Base-by-base conservation (phyloP, 345 rosid species). In the Clarkia xantiana region DNA sequence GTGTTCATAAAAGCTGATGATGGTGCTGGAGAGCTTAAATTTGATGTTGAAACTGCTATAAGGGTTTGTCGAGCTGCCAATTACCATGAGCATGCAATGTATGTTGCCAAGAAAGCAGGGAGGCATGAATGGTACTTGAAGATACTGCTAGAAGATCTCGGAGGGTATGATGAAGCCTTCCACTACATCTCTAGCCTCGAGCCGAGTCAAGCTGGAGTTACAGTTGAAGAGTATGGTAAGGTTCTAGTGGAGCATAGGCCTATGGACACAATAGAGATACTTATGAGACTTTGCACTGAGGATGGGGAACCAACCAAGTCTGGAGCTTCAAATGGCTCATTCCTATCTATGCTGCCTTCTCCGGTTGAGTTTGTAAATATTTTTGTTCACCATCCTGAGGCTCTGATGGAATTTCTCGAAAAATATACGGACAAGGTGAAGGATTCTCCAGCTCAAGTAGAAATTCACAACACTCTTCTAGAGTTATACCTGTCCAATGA, bases 21-120 rank as follows among this genome's bases (percentile, higher is more conserved):
- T 61, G 81, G 87, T 40, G 76, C 57, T 25, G 98, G 94, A 39
- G 98, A 91, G 62, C 90, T 84, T 55, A 86, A 84, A 64, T 91
- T 91, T 50, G 98, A 91, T 52, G 94, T 86, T 51, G 98, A 91
- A 68, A 91, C 98, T 54, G 98, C 98, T 51, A 86, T 91, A 59
- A 76, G 93, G 77, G 98, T 91, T 52, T 91, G 98, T 45, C 96
- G 94, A 46, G 89, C 96, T 52, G 94, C 98, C 60, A 91, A 84
- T 60, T 91, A 86, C 72, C 96, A 91, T 20, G 96, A 86, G 69
- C 98, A 91, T 59, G 96, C 98, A 12, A 91, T 91, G 96, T 84
- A 84, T 64, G 98, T 91, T 54, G 98, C 98, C 12, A 81, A 80
- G 79, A 91, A 86, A 72, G 93, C 98, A 19, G 94, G 96, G 53